Conservation (phyloP, 192 early-diverging fungal genomes). For the Pilaira anomala region DNA sequence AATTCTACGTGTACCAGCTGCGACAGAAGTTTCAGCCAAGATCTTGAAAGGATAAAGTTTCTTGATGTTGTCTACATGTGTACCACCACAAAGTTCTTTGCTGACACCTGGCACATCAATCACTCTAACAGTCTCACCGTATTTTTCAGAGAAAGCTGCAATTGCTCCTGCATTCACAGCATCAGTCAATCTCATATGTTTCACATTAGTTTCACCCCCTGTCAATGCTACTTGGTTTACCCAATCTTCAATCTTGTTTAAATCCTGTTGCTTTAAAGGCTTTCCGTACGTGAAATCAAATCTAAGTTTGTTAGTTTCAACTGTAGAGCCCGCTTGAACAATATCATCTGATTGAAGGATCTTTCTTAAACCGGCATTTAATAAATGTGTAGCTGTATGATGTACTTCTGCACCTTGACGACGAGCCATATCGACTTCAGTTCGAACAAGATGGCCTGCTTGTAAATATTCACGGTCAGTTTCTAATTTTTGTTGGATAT, state of each 20-base stretch:
- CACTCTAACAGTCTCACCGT: conserved; percentile 51
- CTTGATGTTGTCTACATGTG: conserved; percentile 49
- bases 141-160: conserved; percentile 55
- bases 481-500: conserved; percentile 13
- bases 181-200: conserved; percentile 43
- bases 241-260: conserved; percentile 47
- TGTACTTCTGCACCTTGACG: conserved; percentile 49
- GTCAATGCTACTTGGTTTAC: conserved; percentile 44
- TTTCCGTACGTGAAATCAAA: conserved; percentile 60
- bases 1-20: conserved; percentile 59
- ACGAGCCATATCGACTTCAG: conserved; percentile 37
- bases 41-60: conserved; percentile 57
- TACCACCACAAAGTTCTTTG: conserved; percentile 57
- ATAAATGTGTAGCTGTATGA: conserved; percentile 57
- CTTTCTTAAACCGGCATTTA: conserved; percentile 52
- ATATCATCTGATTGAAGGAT: conserved; percentile 41
- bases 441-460: conserved; percentile 37
- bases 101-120: conserved; percentile 51
- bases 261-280: conserved; percentile 40
- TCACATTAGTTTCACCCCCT: conserved; percentile 30
- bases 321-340: conserved; percentile 55
- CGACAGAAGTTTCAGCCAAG: conserved; percentile 49
- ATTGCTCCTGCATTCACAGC: conserved; percentile 51
- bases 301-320: conserved; percentile 47
- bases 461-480: conserved; percentile 42